Percentiles rank a stretch among this genome's conserved stretches.
phyloP scores from a whole-genome alignment of 2,329 filamentous ascomycete genomes.

The Trichoderma atroviride region DNA sequence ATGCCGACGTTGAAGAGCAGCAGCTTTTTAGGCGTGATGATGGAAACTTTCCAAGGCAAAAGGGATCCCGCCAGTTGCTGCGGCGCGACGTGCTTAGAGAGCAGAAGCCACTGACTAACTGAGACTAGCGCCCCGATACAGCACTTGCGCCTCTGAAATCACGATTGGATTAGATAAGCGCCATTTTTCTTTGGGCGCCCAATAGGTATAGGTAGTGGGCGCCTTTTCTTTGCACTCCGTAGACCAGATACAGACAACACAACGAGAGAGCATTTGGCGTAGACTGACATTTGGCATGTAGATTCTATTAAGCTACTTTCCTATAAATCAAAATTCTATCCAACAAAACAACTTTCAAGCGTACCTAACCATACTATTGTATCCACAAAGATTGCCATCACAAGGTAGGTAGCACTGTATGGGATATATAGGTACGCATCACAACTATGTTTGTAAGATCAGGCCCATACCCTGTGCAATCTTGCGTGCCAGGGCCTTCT shows the following conservation, averaged over 20 bases:
- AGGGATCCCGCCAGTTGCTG: conserved; percentile 20
- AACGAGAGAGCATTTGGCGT: background rate
- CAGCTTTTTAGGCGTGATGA: conserved; percentile 31
- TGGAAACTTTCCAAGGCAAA: conserved; percentile 21
- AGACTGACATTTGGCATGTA: background rate
- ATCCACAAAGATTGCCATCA: background rate
- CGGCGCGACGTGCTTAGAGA: conserved; percentile 23
- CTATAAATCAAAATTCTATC: background rate
- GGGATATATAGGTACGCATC: background rate
- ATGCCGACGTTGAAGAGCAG: conserved; percentile 32
- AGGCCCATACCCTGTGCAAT: conserved; percentile 77
- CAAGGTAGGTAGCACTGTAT: background rate
- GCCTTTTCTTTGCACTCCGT: no score
- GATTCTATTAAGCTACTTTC: background rate
- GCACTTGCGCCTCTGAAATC: conserved; percentile 1
- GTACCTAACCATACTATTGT: background rate
- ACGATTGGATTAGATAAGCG: background rate
- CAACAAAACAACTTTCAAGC: background rate
- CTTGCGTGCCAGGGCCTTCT: conserved; percentile 79
- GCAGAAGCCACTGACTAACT: background rate
- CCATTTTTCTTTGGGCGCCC: background rate
- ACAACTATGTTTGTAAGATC: conserved; percentile 5
- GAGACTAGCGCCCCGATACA: conserved; percentile 24
- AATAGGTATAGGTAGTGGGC: no score
- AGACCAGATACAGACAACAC: background rate